Percentiles rank a stretch among this genome's conserved stretches.
phyloP scores from a whole-genome alignment of 169 alveolate species.

The Babesia ovis region DNA sequence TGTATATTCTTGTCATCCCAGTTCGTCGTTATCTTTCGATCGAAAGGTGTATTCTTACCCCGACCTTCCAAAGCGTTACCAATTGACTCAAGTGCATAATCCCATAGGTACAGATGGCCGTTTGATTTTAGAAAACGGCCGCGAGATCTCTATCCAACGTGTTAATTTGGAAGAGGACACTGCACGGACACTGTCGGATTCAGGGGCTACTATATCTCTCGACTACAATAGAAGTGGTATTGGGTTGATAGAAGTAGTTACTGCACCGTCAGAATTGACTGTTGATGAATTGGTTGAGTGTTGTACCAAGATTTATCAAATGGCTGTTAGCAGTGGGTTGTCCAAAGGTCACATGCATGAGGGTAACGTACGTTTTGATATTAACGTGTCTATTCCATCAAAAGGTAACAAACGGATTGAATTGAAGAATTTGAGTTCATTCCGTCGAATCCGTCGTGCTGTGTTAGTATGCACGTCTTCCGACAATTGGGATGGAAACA shows the following conservation, averaged over 20 bases:
- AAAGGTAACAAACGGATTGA: conserved; percentile 64
- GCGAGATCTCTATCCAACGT: conserved; percentile 48
- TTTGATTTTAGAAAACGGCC: conserved; percentile 48
- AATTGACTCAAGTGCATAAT: conserved; percentile 69
- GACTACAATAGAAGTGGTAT: conserved; percentile 80
- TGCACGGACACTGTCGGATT: conserved; percentile 51
- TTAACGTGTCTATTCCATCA: conserved; percentile 71
- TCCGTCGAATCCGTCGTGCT: conserved; percentile 60
- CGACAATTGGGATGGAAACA: background rate
- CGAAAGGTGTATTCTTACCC: conserved; percentile 76
- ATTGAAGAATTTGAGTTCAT: conserved; percentile 75
- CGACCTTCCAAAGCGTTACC: conserved; percentile 81
- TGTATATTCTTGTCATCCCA: conserved; percentile 60
- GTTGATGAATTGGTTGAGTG: conserved; percentile 68
- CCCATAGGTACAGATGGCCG: conserved; percentile 76
- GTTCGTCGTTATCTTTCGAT: conserved; percentile 57
- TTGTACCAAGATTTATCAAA: conserved; percentile 60
- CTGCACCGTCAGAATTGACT: conserved; percentile 67
- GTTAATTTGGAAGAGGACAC: conserved; percentile 80
- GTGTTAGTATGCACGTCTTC: conserved; percentile 22
- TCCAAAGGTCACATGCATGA: conserved; percentile 73
- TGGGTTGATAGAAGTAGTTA: conserved; percentile 74
- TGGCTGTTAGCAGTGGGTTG: conserved; percentile 53
- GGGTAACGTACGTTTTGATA: conserved; percentile 76
- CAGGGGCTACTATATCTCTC: conserved; percentile 30